A percentile compares a stretch with the other conserved stretches of the same genome.
These are phyloP conservation scores for Paraurostyla sp. DNA, from an alignment of 73 alveolate genomes.

Conservation along the genomic window DNA sequence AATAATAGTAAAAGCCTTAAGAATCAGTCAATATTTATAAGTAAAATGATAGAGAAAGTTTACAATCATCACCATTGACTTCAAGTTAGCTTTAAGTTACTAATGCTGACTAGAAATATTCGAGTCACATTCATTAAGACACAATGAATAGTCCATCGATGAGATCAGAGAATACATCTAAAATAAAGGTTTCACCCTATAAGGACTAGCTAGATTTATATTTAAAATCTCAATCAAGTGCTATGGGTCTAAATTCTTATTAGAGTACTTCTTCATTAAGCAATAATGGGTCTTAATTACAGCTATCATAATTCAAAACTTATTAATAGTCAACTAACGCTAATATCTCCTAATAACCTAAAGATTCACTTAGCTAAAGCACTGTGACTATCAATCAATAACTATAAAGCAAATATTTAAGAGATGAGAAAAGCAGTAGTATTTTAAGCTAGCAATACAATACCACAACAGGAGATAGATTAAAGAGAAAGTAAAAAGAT, in stretches of 20 bases:
- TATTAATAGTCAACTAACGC: too few relatives aligned
- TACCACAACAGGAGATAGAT: too few relatives aligned
- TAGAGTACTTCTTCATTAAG: background rate
- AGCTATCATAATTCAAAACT: background rate
- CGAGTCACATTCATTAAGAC: background rate
- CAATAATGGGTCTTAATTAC: background rate
- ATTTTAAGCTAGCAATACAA: too few relatives aligned
- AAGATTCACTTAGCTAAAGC: too few relatives aligned
- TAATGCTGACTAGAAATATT: background rate
- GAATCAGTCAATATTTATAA: background rate
- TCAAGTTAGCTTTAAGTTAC: slow-evolving; percentile 24
- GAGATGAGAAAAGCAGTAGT: too few relatives aligned
- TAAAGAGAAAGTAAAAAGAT: background rate
- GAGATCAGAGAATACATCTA: background rate
- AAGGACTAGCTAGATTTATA: background rate
- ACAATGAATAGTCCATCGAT: background rate
- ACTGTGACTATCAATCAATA: too few relatives aligned
- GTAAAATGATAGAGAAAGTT: background rate
- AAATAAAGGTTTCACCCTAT: background rate
- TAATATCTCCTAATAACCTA: too few relatives aligned
- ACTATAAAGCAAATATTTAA: too few relatives aligned
- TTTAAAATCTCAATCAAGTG: background rate
- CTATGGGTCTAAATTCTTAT: background rate
- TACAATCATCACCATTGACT: slow-evolving; percentile 20
- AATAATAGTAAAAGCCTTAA: too few relatives aligned